These are phyloP conservation scores for Boletus eberwhitei DNA, from an alignment of 768 basidiomycete species.

Conservation along the genomic window DNA sequence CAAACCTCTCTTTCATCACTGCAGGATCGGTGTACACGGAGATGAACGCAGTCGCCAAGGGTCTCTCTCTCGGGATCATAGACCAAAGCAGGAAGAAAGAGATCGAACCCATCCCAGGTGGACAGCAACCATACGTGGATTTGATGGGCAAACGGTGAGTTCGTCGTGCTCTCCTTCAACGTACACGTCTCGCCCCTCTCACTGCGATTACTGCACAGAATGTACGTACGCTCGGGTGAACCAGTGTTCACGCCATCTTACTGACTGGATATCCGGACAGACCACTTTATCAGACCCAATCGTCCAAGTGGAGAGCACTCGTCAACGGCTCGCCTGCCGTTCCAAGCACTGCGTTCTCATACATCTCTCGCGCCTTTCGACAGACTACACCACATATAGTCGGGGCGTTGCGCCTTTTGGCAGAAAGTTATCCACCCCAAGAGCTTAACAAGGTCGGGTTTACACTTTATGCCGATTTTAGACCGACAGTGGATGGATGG, in stretches of 20 bases:
- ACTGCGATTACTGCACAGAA: slow-evolving; percentile 22
- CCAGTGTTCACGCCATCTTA: background rate
- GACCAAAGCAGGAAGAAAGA: slow-evolving; percentile 51
- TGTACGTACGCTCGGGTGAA: slow-evolving; percentile 33
- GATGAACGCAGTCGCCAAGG: slow-evolving; percentile 85
- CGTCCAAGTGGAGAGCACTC: slow-evolving; percentile 79
- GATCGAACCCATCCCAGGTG: slow-evolving; percentile 51
- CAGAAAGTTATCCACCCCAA: slow-evolving; percentile 51
- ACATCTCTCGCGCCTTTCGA: slow-evolving; percentile 75
- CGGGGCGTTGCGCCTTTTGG: slow-evolving; percentile 72
- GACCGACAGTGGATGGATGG: slow-evolving; percentile 81
- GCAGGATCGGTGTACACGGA: slow-evolving; percentile 91
- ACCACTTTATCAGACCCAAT: slow-evolving; percentile 72
- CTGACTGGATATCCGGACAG: slow-evolving; percentile 36
- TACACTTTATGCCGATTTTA: slow-evolving; percentile 81
- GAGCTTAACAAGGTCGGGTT: slow-evolving; percentile 70
- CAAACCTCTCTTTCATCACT: background rate
- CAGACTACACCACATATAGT: slow-evolving; percentile 77
- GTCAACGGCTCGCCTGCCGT: slow-evolving; percentile 63
- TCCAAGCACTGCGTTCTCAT: slow-evolving; percentile 76
- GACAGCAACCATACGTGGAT: slow-evolving; percentile 80
- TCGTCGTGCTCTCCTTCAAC: background rate
- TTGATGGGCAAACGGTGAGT: slow-evolving; percentile 73
- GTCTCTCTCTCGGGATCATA: slow-evolving; percentile 78
- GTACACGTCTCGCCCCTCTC: background rate